These are phyloP conservation scores for Torulaspora quercuum DNA, from an alignment of 805 yeast species.

Conservation along the genomic window DNA sequence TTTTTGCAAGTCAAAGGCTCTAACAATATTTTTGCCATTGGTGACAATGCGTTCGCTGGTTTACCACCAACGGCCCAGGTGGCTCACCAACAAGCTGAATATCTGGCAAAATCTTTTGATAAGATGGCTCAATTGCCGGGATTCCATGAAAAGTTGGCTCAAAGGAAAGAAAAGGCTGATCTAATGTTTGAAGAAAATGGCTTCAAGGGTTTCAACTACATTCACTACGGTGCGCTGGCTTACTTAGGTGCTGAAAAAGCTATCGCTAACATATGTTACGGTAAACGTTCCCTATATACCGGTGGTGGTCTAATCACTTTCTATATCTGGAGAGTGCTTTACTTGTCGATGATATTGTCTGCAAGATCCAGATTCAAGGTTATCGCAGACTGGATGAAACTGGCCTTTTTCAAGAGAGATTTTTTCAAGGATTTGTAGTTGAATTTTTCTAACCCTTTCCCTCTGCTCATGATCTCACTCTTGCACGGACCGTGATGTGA, in stretches of 20 bases:
- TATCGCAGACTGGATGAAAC: constrained; percentile 83
- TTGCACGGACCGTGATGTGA: too few relatives aligned
- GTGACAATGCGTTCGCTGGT: constrained; percentile 88
- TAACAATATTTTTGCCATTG: constrained; percentile 78
- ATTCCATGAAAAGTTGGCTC: constrained; percentile 39
- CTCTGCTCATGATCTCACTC: too few relatives aligned
- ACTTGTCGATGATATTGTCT: constrained; percentile 84
- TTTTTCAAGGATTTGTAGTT: constrained; percentile 74
- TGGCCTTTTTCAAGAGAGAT: constrained; percentile 87
- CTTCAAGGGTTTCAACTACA: constrained; percentile 66
- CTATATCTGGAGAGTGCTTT: constrained; percentile 90
- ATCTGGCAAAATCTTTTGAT: constrained; percentile 68
- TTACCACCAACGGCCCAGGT: constrained; percentile 97
- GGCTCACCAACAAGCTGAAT: constrained; percentile 89
- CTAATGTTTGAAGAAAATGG: constrained; percentile 46
- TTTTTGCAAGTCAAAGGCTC: constrained; percentile 79
- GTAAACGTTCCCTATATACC: constrained; percentile 75
- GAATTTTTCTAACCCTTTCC: too few relatives aligned
- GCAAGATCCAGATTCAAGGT: constrained; percentile 85
- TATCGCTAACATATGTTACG: constrained; percentile 83
- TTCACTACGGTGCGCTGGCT: constrained; percentile 89
- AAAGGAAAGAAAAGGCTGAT: constrained; percentile 41
- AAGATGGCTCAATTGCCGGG: constrained; percentile 44
- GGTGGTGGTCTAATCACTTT: constrained; percentile 86
- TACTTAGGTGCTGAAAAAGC: constrained; percentile 92